Evolutionary conservation across 768 basidiomycete genomes (phyloP), one percentile per base, ranked within the genome.

Genomic region (Amanita brunnescens): DNA sequence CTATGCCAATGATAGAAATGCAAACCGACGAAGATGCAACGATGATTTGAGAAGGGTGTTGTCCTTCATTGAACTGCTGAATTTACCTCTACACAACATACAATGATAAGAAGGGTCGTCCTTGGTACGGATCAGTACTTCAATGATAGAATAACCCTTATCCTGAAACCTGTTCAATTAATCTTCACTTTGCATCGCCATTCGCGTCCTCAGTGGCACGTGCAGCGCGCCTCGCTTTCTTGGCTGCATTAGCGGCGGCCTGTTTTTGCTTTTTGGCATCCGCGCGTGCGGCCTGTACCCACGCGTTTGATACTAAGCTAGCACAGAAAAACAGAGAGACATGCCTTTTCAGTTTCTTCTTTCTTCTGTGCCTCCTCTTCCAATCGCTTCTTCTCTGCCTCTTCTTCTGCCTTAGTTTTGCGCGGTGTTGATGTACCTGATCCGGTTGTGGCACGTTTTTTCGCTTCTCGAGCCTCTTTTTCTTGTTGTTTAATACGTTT

Each of bases 401-500:
- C 81, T 58, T 81, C 83, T 64, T 89, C 82, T 52, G 81, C 83
- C 56, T 83, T 85, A 43, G 77, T 82, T 54, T 83, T 83, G 65
- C 84, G 85, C 38, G 75, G 85, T 35, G 75, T 72, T 35, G 80
- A 75, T 7, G 68, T 75, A 49, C 74, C 76, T 8, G 74, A 69
- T 26, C 74, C 69, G 10, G 47, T 48, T n/a, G 57, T 51, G 64
- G 69, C 57, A 66, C 63, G 69, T 73, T 91, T 93, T 76, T 96
- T 97, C 33, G 89, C 87, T 60, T 93, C 92, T 9, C 92, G 77
- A 0, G 89, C 89, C 55, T 87, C 91, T 67, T 97, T 98, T 70
- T 98, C 95, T 63, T 95, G 82, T 59, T 90, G 87, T 67, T 93
- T 95, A 77, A 96, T 93, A 50, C 91, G 78, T 72, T 92, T 97